Conservation (phyloP, 176 grass and related monocot genomes). For the Phoenix roebelenii region DNA sequence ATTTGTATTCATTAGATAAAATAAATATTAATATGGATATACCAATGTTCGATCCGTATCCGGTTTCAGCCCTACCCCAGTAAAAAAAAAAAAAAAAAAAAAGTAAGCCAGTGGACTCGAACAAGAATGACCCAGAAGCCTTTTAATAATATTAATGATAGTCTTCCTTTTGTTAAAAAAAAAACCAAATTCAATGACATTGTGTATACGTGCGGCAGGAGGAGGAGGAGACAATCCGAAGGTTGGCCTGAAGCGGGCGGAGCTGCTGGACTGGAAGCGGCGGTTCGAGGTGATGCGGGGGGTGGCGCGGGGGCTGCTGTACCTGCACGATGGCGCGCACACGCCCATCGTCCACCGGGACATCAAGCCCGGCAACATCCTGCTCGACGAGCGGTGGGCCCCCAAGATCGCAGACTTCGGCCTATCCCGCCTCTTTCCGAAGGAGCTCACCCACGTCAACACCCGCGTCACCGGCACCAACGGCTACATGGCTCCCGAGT, state of each 20-base stretch:
- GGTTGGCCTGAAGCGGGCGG: slow-evolving; percentile 8
- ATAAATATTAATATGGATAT: too few relatives aligned
- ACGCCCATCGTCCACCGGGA: slow-evolving; percentile 95
- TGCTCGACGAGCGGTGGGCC: slow-evolving; percentile 64
- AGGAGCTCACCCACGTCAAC: neutral
- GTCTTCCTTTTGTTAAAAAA: too few relatives aligned
- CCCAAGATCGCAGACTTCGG: slow-evolving; percentile 98
- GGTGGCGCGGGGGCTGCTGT: slow-evolving; percentile 81
- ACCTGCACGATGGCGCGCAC: slow-evolving; percentile 94
- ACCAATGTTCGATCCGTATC: too few relatives aligned
- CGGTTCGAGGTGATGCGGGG: slow-evolving; percentile 67
- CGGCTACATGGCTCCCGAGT: slow-evolving; percentile 98
- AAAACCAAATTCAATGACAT: too few relatives aligned
- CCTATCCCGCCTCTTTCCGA: slow-evolving; percentile 75
- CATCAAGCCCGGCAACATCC: slow-evolving; percentile 97
- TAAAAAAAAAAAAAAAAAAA: too few relatives aligned
- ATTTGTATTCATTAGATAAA: too few relatives aligned
- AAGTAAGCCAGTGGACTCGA: too few relatives aligned
- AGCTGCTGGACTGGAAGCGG: slow-evolving; percentile 59
- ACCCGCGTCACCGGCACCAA: slow-evolving; percentile 86
- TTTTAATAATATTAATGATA: too few relatives aligned
- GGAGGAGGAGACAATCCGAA: too few relatives aligned
- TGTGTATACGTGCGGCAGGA: too few relatives aligned
- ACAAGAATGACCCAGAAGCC: too few relatives aligned
- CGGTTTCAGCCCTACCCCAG: too few relatives aligned